Evolutionary conservation across 805 yeast genomes (phyloP).

Genomic region (Diddensiella santjacobensis): DNA sequence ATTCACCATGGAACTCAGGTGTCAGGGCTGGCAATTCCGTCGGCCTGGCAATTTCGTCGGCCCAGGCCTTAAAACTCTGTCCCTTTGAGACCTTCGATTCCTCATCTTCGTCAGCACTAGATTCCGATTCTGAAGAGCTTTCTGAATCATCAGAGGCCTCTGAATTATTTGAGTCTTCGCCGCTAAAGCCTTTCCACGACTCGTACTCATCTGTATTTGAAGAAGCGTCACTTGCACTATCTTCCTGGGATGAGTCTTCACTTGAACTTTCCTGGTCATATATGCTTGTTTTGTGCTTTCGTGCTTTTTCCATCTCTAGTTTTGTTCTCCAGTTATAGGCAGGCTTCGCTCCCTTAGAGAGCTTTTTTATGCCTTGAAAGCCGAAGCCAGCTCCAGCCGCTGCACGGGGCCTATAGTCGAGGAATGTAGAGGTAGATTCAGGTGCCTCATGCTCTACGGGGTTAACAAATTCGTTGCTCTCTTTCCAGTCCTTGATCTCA

Average conservation of each 20-base stretch:
- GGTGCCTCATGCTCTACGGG: slow-evolving; percentile 18
- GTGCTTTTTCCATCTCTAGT: slow-evolving; percentile 42
- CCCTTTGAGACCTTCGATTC: slow-evolving; percentile 14
- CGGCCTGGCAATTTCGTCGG: slow-evolving; percentile 63
- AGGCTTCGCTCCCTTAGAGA: slow-evolving; percentile 37
- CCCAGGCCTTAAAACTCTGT: slow-evolving; percentile 75
- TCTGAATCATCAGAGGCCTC: slow-evolving; percentile 11
- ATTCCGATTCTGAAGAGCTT: slow-evolving; percentile 22
- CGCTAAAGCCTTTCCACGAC: slow-evolving; percentile 27
- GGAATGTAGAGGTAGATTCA: slow-evolving; percentile 43
- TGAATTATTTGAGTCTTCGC: slow-evolving; percentile 16
- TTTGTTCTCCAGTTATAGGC: slow-evolving; percentile 73
- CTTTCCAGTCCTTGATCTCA: slow-evolving; percentile 59
- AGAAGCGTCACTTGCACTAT: slow-evolving; percentile 17
- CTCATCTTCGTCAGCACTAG: slow-evolving; percentile 29
- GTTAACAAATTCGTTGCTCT: slow-evolving; percentile 14
- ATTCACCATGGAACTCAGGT: slow-evolving; percentile 47
- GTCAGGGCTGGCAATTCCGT: slow-evolving; percentile 57
- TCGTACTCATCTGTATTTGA: slow-evolving; percentile 27
- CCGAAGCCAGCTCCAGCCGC: slow-evolving; percentile 62
- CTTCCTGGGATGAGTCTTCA: slow-evolving; percentile 20
- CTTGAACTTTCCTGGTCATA: slow-evolving; percentile 26
- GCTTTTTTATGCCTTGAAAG: slow-evolving; percentile 25
- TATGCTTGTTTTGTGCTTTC: slow-evolving; percentile 30
- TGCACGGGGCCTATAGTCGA: slow-evolving; percentile 66